Evolutionary conservation across 495 filamentous ascomycete species (phyloP).

Genomic region (Trichoderma orchidacearum): DNA sequence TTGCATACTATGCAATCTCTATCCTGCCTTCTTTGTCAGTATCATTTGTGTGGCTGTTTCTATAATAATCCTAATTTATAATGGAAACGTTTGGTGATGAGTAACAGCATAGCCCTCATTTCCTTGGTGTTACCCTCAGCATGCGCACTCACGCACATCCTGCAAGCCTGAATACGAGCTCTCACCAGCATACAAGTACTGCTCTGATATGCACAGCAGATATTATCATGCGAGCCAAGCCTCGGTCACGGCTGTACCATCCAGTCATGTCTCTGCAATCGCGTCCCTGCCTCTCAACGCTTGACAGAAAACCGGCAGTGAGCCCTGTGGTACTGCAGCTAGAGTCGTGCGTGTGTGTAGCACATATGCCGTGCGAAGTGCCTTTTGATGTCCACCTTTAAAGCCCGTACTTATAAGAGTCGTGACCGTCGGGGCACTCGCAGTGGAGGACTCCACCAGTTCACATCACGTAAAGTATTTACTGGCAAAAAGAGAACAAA

Average conservation of each 20-base stretch:
- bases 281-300: background rate
- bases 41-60: too few species aligned
- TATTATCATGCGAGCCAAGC: background rate
- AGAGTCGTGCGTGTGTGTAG: background rate
- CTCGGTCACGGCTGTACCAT: background rate
- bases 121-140: too few species aligned
- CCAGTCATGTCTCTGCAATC: background rate
- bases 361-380: too few species aligned
- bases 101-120: too few species aligned
- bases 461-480: background rate
- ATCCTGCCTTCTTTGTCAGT: too few species aligned
- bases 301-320: too few species aligned
- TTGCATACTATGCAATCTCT: too few species aligned
- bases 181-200: background rate
- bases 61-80: too few species aligned
- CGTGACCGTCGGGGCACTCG: too few species aligned
- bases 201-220: background rate
- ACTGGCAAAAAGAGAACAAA: background rate
- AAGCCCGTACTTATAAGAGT: background rate
- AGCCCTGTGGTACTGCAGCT: background rate
- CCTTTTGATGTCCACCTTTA: background rate
- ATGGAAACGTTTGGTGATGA: too few species aligned
- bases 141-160: too few species aligned
- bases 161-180: background rate
- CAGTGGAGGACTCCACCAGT: background rate